A percentile compares a stretch with the other conserved stretches of the same genome.
phyloP scores from a whole-genome alignment of 2,329 filamentous ascomycete genomes.

The Penicillium verrucosum region DNA sequence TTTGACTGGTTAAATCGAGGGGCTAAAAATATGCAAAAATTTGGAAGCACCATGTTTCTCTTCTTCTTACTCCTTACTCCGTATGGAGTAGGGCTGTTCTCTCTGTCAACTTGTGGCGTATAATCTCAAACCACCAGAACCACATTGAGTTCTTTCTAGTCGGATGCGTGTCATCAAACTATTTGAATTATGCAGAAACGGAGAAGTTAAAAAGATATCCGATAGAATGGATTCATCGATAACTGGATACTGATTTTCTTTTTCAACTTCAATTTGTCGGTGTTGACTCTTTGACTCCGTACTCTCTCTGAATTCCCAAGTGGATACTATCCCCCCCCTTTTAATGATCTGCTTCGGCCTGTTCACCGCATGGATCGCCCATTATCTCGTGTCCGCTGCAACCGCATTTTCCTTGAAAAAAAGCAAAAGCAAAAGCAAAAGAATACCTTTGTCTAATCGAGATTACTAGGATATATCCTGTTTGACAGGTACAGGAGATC shows the following conservation, averaged over 20 bases:
- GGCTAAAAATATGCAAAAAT: neutral
- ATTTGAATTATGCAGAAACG: constrained; percentile 8
- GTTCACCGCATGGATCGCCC: constrained; percentile 3
- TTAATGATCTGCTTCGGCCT: neutral
- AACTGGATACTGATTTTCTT: neutral
- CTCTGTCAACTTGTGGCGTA: constrained; percentile 10
- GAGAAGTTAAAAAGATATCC: neutral
- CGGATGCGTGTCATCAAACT: constrained; percentile 21
- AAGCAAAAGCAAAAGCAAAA: neutral
- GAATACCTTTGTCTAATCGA: neutral
- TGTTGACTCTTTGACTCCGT: neutral
- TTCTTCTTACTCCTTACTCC: neutral
- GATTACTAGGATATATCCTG: neutral
- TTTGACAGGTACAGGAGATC: neutral
- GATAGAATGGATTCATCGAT: neutral
- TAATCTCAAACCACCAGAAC: constrained; percentile 16
- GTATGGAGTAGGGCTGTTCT: neutral
- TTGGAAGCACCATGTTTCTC: neutral
- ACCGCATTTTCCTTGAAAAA: constrained; percentile 6
- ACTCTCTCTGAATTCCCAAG: neutral
- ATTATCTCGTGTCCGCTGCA: constrained; percentile 25
- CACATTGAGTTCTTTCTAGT: constrained; percentile 7
- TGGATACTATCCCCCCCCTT: constrained; percentile 3
- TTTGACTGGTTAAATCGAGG: constrained; percentile 15
- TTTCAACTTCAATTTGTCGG: neutral